These are phyloP conservation scores for Diaporthe sp. DNA, from an alignment of 2,329 filamentous ascomycete species.

Conservation along the genomic window DNA sequence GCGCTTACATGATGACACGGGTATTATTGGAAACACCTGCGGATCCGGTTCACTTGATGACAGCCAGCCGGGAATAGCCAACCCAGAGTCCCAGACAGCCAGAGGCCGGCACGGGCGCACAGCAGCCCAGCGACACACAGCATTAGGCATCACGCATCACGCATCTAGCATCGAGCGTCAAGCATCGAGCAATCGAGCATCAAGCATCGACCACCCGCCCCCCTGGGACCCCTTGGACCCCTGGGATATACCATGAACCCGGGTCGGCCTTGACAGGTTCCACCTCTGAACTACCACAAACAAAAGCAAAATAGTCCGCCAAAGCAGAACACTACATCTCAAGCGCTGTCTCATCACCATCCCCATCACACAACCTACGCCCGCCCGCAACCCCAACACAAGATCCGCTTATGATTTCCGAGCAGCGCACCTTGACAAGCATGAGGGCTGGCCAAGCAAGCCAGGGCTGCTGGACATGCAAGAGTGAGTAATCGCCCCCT, in stretches of 20 bases:
- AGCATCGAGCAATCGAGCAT: background rate
- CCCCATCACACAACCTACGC: conserved; percentile 21
- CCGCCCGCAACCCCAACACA: background rate
- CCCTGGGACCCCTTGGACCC: background rate
- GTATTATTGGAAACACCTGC: conserved; percentile 20
- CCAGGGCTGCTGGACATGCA: conserved; percentile 60
- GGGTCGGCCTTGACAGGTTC: conserved; percentile 19
- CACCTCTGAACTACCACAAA: conserved; percentile 11
- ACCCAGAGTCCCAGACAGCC: background rate
- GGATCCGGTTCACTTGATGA: conserved; percentile 33
- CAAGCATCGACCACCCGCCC: background rate
- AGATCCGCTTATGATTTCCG: background rate
- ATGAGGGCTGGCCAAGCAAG: conserved; percentile 38
- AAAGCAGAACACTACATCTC: conserved; percentile 29
- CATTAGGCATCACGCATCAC: conserved; percentile 7
- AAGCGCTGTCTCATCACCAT: conserved; percentile 29
- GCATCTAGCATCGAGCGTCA: background rate
- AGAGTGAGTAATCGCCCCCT: conserved; percentile 51
- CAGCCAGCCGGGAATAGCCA: conserved; percentile 13
- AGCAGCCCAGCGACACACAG: conserved; percentile 5
- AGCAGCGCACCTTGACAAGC: conserved; percentile 7
- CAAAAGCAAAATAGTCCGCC: conserved; percentile 24
- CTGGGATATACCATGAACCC: conserved; percentile 30
- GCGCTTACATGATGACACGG: conserved; percentile 36
- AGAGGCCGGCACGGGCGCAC: conserved; percentile 4